Conservation (phyloP, 768 basidiomycete genomes). For the Gelatoporia subvermispora region DNA sequence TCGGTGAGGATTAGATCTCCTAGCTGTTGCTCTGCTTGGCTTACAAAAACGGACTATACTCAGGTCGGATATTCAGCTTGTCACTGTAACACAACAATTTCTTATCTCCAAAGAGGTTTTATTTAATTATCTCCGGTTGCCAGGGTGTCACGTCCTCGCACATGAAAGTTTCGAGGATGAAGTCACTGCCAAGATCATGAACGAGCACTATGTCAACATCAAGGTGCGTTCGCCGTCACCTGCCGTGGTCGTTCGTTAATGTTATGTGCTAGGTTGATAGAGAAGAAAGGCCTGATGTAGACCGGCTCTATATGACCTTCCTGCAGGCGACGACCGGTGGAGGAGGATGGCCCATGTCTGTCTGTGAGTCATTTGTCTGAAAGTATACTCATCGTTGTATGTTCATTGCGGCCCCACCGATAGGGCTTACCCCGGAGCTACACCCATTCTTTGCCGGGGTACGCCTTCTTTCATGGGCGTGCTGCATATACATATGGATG, state of each 20-base stretch:
- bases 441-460: constrained; percentile 25
- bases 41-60: background rate
- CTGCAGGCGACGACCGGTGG: constrained; percentile 29
- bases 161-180: constrained; percentile 36
- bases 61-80: constrained; percentile 39
- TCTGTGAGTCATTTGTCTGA: constrained; percentile 17
- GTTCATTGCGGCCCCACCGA: background rate
- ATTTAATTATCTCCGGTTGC: background rate
- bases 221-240: constrained; percentile 15
- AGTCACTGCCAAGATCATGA: constrained; percentile 34
- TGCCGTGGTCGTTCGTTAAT: background rate
- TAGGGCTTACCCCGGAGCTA: constrained; percentile 22
- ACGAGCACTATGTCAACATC: constrained; percentile 33
- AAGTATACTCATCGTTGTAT: background rate
- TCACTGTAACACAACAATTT: constrained; percentile 29
- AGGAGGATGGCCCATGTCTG: constrained; percentile 31
- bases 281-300: constrained; percentile 38
- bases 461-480: background rate
- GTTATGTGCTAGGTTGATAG: constrained; percentile 26
- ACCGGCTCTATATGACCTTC: constrained; percentile 40
- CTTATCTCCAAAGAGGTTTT: background rate
- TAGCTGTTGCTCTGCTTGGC: background rate
- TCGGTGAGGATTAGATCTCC: constrained; percentile 11
- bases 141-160: constrained; percentile 25
- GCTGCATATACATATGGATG: background rate